Conservation (phyloP, 1,139 yeast species). For the Petasospora rhodanensis region DNA sequence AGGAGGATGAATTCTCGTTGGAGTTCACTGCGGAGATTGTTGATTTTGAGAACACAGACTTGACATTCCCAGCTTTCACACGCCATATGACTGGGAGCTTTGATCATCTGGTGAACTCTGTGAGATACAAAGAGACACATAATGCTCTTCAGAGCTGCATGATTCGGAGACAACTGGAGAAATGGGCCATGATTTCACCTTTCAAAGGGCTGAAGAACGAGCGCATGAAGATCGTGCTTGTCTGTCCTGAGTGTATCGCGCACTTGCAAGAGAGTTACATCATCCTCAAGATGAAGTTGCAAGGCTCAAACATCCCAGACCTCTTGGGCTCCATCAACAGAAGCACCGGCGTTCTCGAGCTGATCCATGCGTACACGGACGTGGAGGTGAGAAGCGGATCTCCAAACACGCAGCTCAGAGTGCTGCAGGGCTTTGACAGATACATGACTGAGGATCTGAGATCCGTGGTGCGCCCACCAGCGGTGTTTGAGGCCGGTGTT, state of each 20-base stretch:
- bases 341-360: no score
- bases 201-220: slow-evolving; percentile 12
- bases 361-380: no score
- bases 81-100: background rate
- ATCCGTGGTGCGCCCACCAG: no score
- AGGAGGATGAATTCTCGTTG: slow-evolving; percentile 2
- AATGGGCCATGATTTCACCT: slow-evolving; percentile 21
- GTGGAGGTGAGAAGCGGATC: no score
- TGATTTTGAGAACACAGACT: slow-evolving; percentile 19
- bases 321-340: slow-evolving; percentile 17
- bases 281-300: slow-evolving; percentile 11
- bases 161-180: slow-evolving; percentile 15
- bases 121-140: slow-evolving; percentile 1
- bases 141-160: slow-evolving; percentile 5
- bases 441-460: no score
- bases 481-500: no score
- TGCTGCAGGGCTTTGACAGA: no score
- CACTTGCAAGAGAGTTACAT: slow-evolving; percentile 12
- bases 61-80: slow-evolving; percentile 13
- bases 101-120: slow-evolving; percentile 6
- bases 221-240: slow-evolving; percentile 8
- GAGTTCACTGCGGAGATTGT: slow-evolving; percentile 9
- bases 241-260: slow-evolving; percentile 17
- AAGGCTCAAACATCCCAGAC: slow-evolving; percentile 8
- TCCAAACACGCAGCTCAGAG: no score